Percentiles rank a stretch among this genome's conserved stretches.
These are phyloP conservation scores for Phytophthora europaea DNA, from an alignment of 352 stramenopile species.

Conservation along the genomic window DNA sequence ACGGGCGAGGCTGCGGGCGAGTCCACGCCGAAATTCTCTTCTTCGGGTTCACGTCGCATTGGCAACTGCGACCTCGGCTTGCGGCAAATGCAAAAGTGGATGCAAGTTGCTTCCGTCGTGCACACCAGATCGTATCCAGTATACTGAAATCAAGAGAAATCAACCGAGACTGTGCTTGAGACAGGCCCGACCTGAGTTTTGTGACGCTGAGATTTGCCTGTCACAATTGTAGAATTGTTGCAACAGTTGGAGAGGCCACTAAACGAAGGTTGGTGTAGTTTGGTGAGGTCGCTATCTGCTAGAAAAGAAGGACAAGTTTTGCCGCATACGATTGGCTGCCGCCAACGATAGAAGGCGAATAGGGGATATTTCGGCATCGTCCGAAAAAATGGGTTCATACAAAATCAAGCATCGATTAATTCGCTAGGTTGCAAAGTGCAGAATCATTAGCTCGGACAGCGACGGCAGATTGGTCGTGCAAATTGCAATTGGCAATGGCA, in stretches of 20 bases:
- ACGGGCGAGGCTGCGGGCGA: constrained; percentile 30
- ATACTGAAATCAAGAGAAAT: constrained; percentile 32
- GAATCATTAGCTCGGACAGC: neutral
- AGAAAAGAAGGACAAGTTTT: neutral
- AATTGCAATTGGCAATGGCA: neutral
- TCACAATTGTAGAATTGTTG: neutral
- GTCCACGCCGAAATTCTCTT: constrained; percentile 17
- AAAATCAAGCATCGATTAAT: constrained; percentile 19
- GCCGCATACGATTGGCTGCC: neutral
- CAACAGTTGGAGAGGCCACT: neutral
- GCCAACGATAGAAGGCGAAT: neutral
- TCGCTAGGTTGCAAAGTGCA: no score
- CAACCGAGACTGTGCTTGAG: constrained; percentile 2
- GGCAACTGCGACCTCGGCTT: constrained; percentile 19
- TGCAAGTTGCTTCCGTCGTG: constrained; percentile 12
- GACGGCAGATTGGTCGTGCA: neutral
- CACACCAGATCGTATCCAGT: constrained; percentile 21
- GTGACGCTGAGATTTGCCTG: neutral
- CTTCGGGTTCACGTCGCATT: constrained; percentile 16
- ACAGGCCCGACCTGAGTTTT: constrained; percentile 8
- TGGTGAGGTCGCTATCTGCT: neutral
- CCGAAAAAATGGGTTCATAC: constrained; percentile 9
- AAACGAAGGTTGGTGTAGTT: neutral
- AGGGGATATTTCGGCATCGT: neutral
- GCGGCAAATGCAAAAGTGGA: constrained; percentile 23